Conservation (phyloP, 495 filamentous ascomycete species). For the Xylaria palmicola region DNA sequence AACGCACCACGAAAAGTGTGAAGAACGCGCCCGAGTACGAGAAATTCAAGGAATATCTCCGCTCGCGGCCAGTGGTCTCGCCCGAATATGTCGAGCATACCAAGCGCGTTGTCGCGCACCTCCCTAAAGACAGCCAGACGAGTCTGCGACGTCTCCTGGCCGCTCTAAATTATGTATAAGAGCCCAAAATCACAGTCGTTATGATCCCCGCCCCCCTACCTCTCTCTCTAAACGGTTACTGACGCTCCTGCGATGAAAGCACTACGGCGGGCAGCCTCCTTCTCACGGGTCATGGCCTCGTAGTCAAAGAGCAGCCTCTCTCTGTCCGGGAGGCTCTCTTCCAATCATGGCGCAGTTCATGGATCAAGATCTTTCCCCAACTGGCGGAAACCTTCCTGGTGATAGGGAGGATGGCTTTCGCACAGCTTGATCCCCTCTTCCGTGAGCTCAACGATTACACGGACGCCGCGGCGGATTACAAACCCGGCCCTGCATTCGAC, state of each 20-base stretch:
- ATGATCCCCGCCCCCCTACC: too few species aligned
- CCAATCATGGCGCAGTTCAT: conserved; percentile 56
- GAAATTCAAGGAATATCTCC: conserved; percentile 38
- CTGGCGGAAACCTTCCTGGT: conserved; percentile 56
- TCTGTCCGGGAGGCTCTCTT: conserved; percentile 61
- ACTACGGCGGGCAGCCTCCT: conserved; percentile 67
- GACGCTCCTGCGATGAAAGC: conserved; percentile 42
- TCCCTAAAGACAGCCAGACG: conserved; percentile 27
- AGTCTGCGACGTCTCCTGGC: conserved; percentile 29
- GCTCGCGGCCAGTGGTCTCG: conserved; percentile 28
- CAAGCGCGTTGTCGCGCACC: conserved; percentile 22
- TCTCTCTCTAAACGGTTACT: not conserved
- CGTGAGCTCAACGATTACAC: conserved; percentile 61
- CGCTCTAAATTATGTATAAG: conserved; percentile 30
- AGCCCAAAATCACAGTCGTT: not conserved
- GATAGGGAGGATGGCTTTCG: conserved; percentile 59
- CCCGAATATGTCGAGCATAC: conserved; percentile 26
- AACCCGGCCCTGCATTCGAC: conserved; percentile 49
- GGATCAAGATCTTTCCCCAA: conserved; percentile 56
- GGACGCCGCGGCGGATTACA: conserved; percentile 58
- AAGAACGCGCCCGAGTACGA: conserved; percentile 25
- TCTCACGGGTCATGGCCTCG: conserved; percentile 62
- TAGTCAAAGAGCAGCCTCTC: conserved; percentile 62
- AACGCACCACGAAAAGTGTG: conserved; percentile 21
- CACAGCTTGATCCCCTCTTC: conserved; percentile 57